phyloP scores from a whole-genome alignment of 2,329 filamentous ascomycete genomes.

The Tolypocladium pustulatum region DNA sequence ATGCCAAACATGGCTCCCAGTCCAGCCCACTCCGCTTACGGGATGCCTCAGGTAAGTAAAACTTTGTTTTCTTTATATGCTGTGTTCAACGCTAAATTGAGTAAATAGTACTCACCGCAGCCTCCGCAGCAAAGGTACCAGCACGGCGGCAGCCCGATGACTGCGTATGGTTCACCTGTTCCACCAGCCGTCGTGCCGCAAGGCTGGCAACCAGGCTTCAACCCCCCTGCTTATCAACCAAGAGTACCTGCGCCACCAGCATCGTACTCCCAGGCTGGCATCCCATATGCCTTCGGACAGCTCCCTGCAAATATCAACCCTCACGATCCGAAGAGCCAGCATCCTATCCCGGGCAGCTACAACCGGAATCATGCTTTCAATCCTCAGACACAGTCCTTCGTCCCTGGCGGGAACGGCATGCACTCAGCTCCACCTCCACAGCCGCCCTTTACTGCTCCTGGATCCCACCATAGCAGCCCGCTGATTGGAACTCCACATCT shows the following conservation, averaged over 20 bases:
- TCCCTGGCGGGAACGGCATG: constrained; percentile 50
- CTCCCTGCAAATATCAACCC: constrained; percentile 60
- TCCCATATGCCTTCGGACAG: constrained; percentile 69
- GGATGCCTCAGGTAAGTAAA: constrained; percentile 32
- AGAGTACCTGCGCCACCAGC: constrained; percentile 18
- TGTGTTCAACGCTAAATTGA: neutral
- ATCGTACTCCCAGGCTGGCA: constrained; percentile 19
- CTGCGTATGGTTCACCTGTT: constrained; percentile 23
- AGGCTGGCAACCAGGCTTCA: constrained; percentile 27
- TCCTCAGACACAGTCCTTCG: constrained; percentile 85
- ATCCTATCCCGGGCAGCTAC: constrained; percentile 76
- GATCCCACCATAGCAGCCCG: constrained; percentile 41
- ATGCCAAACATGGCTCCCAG: constrained; percentile 32
- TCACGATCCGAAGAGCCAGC: constrained; percentile 63
- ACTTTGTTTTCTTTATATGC: neutral
- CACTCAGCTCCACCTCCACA: constrained; percentile 36
- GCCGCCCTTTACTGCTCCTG: constrained; percentile 35
- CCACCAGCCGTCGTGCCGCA: constrained; percentile 18
- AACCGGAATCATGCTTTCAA: constrained; percentile 77
- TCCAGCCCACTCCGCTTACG: constrained; percentile 34
- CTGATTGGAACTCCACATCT: constrained; percentile 42
- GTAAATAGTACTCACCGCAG: constrained; percentile 19
- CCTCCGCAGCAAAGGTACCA: constrained; percentile 21
- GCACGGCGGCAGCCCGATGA: constrained; percentile 22
- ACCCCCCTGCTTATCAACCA: constrained; percentile 18